Evolutionary conservation across 176 grass and related monocot species (phyloP).

Genomic region (Puya raimondii): DNA sequence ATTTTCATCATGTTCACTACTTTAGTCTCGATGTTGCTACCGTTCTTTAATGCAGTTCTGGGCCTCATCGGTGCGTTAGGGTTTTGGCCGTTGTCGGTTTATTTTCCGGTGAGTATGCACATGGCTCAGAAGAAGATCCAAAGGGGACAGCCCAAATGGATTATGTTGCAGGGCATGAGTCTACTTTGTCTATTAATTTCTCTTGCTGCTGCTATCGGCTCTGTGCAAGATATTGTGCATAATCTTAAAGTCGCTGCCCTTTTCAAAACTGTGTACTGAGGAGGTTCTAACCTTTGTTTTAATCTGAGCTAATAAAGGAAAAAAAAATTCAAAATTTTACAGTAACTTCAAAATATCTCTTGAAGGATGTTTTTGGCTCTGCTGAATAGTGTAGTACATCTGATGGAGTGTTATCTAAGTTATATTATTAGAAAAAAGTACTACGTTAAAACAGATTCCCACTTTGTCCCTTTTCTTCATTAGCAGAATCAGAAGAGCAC

Average conservation of each 20-base stretch:
- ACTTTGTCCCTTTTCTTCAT: too few relatives aligned
- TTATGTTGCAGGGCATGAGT: constrained; percentile 75
- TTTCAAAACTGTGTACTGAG: constrained; percentile 52
- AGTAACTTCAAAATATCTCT: too few relatives aligned
- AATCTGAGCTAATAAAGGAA: too few relatives aligned
- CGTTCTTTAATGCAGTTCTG: constrained; percentile 89
- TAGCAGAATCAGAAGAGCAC: too few relatives aligned
- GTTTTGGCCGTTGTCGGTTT: constrained; percentile 96
- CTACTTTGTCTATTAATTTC: constrained; percentile 77
- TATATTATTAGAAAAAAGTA: too few relatives aligned
- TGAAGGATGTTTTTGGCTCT: too few relatives aligned
- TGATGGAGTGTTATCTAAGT: too few relatives aligned
- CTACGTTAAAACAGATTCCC: too few relatives aligned
- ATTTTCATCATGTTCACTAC: constrained; percentile 92
- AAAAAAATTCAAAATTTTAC: too few relatives aligned
- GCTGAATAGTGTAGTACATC: too few relatives aligned
- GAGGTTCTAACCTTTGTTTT: not conserved
- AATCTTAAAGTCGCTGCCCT: constrained; percentile 66
- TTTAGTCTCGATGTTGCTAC: constrained; percentile 70
- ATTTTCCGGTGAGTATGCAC: constrained; percentile 93
- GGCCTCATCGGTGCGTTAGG: constrained; percentile 86
- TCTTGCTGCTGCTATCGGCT: constrained; percentile 65
- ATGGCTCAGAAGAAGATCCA: constrained; percentile 49
- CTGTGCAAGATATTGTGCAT: constrained; percentile 89
- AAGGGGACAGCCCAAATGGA: constrained; percentile 47